Percentiles rank a stretch among this genome's conserved stretches.
Conservation (phyloP, 495 filamentous ascomycete species). For the Platismatia glauca region DNA sequence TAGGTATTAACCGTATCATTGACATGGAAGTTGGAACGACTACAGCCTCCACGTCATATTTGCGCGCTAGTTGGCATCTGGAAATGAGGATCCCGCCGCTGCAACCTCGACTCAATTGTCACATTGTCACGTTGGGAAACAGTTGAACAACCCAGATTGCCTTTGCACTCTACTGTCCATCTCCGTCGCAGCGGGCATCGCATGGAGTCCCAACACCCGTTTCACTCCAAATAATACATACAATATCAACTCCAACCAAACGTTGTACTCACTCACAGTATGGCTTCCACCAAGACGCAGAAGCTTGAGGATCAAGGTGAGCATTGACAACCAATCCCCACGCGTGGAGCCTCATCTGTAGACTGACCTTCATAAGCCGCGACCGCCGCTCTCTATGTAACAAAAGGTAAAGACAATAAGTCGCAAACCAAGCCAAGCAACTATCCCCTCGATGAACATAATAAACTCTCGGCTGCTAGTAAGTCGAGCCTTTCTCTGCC, state of each 20-base stretch:
- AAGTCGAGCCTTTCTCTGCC: constrained; percentile 14
- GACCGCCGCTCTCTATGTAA: constrained; percentile 45
- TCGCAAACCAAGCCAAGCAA: constrained; percentile 30
- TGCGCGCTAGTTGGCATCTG: constrained; percentile 8
- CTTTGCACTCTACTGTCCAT: background rate
- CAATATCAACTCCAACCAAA: background rate
- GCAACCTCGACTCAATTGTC: background rate
- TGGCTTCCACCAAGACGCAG: constrained; percentile 20
- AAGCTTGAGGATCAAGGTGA: constrained; percentile 30
- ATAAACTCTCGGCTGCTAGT: constrained; percentile 48
- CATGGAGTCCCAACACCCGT: background rate
- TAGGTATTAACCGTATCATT: no score
- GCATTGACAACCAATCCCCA: background rate
- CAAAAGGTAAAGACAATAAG: constrained; percentile 36
- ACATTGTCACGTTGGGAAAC: background rate
- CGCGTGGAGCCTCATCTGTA: background rate
- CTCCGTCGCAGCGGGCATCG: background rate
- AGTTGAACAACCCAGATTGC: background rate
- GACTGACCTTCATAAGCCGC: constrained; percentile 34
- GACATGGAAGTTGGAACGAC: no score
- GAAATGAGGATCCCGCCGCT: constrained; percentile 1
- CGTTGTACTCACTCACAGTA: constrained; percentile 1
- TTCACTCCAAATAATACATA: background rate
- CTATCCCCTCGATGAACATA: constrained; percentile 35
- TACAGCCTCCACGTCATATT: constrained; percentile 10